A percentile compares a stretch with the other conserved stretches of the same genome.
Evolutionary conservation across 345 rosid genomes (phyloP).

Genomic region (Dipteronia dyeriana): DNA sequence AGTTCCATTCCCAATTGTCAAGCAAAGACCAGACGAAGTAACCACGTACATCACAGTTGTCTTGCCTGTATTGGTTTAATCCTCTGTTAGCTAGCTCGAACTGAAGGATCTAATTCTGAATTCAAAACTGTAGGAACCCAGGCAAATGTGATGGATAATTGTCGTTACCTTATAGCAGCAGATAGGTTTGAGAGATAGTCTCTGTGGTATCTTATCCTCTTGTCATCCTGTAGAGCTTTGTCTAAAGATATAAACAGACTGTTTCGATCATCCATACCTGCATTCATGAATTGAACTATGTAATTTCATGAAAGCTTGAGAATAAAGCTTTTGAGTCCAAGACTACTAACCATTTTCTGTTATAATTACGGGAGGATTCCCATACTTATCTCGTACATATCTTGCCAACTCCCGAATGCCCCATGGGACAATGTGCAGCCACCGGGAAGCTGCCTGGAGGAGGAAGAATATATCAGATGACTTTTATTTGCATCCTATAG

Average conservation of each 20-base stretch:
- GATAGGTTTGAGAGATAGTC: constrained; percentile 87
- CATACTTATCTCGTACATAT: constrained; percentile 66
- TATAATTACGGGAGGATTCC: constrained; percentile 72
- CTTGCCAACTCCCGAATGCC: constrained; percentile 65
- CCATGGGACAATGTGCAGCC: constrained; percentile 93
- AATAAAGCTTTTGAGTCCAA: neutral
- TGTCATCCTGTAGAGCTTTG: constrained; percentile 73
- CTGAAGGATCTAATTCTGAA: neutral
- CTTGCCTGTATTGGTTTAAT: constrained; percentile 45
- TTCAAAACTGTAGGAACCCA: neutral
- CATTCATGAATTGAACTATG: constrained; percentile 13
- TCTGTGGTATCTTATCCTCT: constrained; percentile 77
- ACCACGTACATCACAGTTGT: constrained; percentile 61
- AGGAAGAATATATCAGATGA: constrained; percentile 26
- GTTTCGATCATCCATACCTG: constrained; percentile 89
- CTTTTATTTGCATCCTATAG: constrained; percentile 12
- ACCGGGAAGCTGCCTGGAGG: constrained; percentile 86
- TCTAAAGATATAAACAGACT: constrained; percentile 48
- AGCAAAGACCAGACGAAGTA: constrained; percentile 89
- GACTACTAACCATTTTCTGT: constrained; percentile 70
- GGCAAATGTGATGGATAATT: neutral
- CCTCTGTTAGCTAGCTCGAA: constrained; percentile 9
- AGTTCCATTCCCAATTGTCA: constrained; percentile 98
- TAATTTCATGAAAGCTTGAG: neutral
- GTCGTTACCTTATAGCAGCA: constrained; percentile 71